A percentile compares a stretch with the other conserved stretches of the same genome.
phyloP scores from a whole-genome alignment of 352 stramenopile genomes.

The Halophytophthora batemanensis region DNA sequence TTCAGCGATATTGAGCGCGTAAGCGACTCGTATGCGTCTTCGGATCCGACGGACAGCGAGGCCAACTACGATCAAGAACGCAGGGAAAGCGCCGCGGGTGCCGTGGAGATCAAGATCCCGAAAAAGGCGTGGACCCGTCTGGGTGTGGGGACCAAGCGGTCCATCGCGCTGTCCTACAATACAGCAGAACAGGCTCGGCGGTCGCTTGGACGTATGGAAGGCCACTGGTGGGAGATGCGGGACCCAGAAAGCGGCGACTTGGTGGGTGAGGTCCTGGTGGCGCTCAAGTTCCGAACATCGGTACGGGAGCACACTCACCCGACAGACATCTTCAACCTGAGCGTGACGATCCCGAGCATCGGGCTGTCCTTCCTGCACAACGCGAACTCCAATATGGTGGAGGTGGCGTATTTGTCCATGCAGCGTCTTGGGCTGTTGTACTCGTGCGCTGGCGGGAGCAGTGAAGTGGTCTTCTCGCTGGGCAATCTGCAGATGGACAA shows the following conservation, averaged over 20 bases:
- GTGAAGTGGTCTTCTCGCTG: constrained; percentile 76
- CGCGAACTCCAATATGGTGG: constrained; percentile 73
- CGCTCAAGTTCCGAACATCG: constrained; percentile 77
- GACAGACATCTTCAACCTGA: constrained; percentile 71
- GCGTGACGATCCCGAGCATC: constrained; percentile 76
- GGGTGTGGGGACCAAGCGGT: constrained; percentile 58
- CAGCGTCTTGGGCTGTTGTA: constrained; percentile 78
- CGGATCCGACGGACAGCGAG: constrained; percentile 47
- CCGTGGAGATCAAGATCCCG: constrained; percentile 81
- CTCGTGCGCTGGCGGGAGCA: constrained; percentile 72
- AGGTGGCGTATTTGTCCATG: constrained; percentile 87
- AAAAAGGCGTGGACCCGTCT: constrained; percentile 81
- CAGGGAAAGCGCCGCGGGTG: constrained; percentile 35
- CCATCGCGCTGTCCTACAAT: constrained; percentile 77
- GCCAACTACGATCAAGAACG: constrained; percentile 24
- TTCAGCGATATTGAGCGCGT: constrained; percentile 65
- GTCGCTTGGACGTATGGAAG: constrained; percentile 68
- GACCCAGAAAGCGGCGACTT: constrained; percentile 71
- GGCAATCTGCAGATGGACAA: constrained; percentile 90
- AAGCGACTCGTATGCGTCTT: constrained; percentile 69
- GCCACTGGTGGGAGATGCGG: constrained; percentile 84
- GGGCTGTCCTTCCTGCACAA: constrained; percentile 85
- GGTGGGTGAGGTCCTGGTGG: constrained; percentile 77
- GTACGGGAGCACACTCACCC: constrained; percentile 48
- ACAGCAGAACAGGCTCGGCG: constrained; percentile 67